phyloP scores from a whole-genome alignment of 805 yeast species.

The Candida dajiaensis region DNA sequence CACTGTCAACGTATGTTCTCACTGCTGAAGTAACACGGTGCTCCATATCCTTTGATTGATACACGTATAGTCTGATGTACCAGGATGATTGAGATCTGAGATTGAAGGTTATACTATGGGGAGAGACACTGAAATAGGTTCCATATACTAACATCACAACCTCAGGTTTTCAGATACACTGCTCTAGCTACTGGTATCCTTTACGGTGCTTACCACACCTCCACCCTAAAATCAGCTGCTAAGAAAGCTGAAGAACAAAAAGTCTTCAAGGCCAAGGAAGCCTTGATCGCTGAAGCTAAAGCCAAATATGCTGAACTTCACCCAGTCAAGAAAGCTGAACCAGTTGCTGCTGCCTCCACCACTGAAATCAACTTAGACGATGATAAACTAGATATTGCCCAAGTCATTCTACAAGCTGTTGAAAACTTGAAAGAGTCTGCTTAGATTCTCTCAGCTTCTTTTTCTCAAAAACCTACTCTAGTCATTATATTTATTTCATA shows the following conservation, averaged over 20 bases:
- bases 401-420: constrained; percentile 59
- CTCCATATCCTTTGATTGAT: not conserved
- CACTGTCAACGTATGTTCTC: constrained; percentile 39
- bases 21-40: not conserved
- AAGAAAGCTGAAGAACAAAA: constrained; percentile 49
- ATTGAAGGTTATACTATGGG: not conserved
- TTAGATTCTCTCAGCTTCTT: not conserved
- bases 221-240: constrained; percentile 56
- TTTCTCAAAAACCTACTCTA: not conserved
- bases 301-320: constrained; percentile 73
- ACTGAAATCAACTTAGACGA: constrained; percentile 72
- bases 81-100: not conserved
- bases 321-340: constrained; percentile 19
- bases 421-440: constrained; percentile 38
- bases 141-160: constrained; percentile 6
- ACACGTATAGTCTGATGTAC: not conserved
- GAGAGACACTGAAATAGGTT: not conserved
- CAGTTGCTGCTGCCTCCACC: constrained; percentile 32
- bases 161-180: constrained; percentile 84
- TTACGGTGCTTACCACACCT: constrained; percentile 85
- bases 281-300: constrained; percentile 83
- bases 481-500: not conserved
- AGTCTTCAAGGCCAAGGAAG: constrained; percentile 58
- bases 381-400: constrained; percentile 82
- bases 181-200: constrained; percentile 83